Percentiles rank a stretch among this genome's conserved stretches.
phyloP scores from a whole-genome alignment of 768 basidiomycete species.

The Mrakia frigida region DNA sequence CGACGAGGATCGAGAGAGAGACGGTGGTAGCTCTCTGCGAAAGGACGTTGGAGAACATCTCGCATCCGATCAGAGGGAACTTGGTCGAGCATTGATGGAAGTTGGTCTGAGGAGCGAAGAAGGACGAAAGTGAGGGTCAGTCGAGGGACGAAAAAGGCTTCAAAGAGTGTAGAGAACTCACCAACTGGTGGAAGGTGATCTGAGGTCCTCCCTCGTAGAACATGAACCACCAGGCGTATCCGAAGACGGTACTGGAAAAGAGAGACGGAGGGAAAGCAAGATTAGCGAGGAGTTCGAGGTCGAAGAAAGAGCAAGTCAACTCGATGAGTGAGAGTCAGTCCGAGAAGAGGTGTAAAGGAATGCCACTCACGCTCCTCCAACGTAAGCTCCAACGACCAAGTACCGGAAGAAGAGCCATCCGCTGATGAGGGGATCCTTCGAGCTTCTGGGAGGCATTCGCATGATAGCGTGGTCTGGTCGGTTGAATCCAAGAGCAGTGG shows the following conservation, averaged over 20 bases:
- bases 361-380: conserved; percentile 52
- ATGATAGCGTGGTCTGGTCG: conserved; percentile 95
- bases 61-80: conserved; percentile 89
- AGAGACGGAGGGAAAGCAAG: too few species aligned
- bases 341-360: too few species aligned
- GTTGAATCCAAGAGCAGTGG: conserved; percentile 96
- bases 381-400: conserved; percentile 85
- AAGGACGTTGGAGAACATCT: conserved; percentile 88
- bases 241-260: conserved; percentile 76
- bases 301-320: too few species aligned
- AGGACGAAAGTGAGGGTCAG: neutral
- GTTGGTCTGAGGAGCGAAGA: conserved; percentile 62
- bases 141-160: neutral
- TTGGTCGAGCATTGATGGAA: conserved; percentile 82
- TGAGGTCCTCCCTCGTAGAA: conserved; percentile 85
- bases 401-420: conserved; percentile 96
- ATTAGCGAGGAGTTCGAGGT: too few species aligned
- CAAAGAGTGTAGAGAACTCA: conserved; percentile 47
- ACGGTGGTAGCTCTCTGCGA: conserved; percentile 87
- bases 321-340: too few species aligned
- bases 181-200: conserved; percentile 87
- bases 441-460: conserved; percentile 84
- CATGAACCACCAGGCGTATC: conserved; percentile 99
- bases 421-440: conserved; percentile 82
- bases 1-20: conserved; percentile 92